These are phyloP conservation scores for Neofusicoccum ribis DNA, from an alignment of 2,329 filamentous ascomycete genomes.

Conservation along the genomic window DNA sequence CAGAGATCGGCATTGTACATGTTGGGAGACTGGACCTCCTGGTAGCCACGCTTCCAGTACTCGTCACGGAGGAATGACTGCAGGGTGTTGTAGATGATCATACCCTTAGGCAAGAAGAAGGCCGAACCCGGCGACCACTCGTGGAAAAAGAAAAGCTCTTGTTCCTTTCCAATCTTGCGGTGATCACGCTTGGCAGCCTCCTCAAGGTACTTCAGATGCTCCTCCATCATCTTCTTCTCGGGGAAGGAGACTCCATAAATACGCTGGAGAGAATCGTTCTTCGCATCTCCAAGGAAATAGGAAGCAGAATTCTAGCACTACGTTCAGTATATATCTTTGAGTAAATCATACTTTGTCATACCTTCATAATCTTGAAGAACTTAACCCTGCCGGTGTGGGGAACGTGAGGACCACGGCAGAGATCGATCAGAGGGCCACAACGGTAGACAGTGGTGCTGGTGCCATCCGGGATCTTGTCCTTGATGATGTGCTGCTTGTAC, in stretches of 20 bases:
- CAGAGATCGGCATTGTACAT: constrained; percentile 93
- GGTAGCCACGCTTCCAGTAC: constrained; percentile 91
- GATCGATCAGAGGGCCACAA: constrained; percentile 89
- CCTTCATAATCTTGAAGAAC: constrained; percentile 89
- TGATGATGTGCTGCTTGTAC: constrained; percentile 98
- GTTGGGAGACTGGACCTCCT: constrained; percentile 93
- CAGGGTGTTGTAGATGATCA: constrained; percentile 89
- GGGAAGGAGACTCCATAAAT: constrained; percentile 97
- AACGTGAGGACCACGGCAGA: constrained; percentile 93
- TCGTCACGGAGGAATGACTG: constrained; percentile 78
- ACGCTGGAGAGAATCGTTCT: constrained; percentile 92
- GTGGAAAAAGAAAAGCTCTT: constrained; percentile 97
- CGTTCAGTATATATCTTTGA: not conserved
- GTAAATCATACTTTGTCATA: constrained; percentile 26
- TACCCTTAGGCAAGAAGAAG: constrained; percentile 90
- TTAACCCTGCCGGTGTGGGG: constrained; percentile 92
- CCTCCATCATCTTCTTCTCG: constrained; percentile 90
- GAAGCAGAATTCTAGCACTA: constrained; percentile 64
- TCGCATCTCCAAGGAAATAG: constrained; percentile 92
- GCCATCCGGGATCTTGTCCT: constrained; percentile 84
- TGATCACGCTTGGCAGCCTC: constrained; percentile 98
- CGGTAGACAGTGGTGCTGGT: constrained; percentile 93
- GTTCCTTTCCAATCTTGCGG: constrained; percentile 87
- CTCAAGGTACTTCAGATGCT: constrained; percentile 92
- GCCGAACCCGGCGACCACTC: constrained; percentile 88